These are phyloP conservation scores for Trichaptum fuscoviolaceum DNA, from an alignment of 768 basidiomycete species.

Conservation along the genomic window DNA sequence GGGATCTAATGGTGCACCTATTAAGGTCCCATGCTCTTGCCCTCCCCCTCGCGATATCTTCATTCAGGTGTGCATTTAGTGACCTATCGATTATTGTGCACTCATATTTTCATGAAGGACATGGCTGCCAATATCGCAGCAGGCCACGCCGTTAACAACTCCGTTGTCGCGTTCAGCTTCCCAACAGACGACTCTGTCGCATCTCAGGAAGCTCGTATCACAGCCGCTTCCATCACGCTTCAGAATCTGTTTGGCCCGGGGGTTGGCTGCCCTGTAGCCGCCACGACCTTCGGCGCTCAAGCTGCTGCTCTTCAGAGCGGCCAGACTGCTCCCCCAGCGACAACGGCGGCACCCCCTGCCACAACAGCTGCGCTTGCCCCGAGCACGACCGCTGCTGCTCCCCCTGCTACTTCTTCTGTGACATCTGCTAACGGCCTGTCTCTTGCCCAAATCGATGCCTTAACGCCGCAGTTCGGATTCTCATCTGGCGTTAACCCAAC, in stretches of 20 bases:
- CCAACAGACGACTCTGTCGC: conserved; percentile 17
- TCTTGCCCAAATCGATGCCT: conserved; percentile 10
- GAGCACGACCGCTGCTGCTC: neutral
- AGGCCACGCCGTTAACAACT: conserved; percentile 22
- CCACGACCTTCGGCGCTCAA: conserved; percentile 18
- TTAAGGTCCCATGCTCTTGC: conserved; percentile 22
- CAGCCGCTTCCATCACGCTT: conserved; percentile 20
- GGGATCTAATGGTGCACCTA: conserved; percentile 18
- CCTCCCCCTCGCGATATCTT: conserved; percentile 13
- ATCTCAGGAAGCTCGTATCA: conserved; percentile 19
- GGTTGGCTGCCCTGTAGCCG: conserved; percentile 19
- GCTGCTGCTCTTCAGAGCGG: conserved; percentile 7
- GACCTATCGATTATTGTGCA: neutral
- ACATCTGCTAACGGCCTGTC: neutral
- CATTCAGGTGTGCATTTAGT: conserved; percentile 1
- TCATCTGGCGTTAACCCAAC: conserved; percentile 23
- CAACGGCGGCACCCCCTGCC: neutral
- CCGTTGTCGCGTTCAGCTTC: conserved; percentile 20
- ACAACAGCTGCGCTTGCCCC: neutral
- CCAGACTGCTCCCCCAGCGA: neutral
- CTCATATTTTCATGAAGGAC: conserved; percentile 3
- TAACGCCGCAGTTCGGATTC: conserved; percentile 23
- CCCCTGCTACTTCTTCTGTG: neutral
- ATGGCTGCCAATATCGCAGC: conserved; percentile 20
- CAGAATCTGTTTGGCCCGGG: conserved; percentile 25